Evolutionary conservation across 495 filamentous ascomycete species (phyloP).

Genomic region (Hypomontagnella monticulosa): DNA sequence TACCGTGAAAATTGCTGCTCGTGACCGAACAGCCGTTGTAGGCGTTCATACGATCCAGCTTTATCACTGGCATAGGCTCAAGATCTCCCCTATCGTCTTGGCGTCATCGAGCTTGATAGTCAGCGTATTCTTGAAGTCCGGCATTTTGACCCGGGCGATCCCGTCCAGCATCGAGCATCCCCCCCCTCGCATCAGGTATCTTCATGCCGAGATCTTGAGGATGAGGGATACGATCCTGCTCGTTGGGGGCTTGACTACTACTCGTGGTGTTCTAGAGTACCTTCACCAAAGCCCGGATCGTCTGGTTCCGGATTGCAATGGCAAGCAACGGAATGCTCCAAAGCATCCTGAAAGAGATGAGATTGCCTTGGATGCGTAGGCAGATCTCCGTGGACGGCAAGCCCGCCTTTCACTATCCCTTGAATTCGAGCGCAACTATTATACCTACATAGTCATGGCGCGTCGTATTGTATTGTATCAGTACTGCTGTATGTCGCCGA

Average conservation of each 20-base stretch:
- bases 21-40: constrained; percentile 53
- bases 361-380: constrained; percentile 55
- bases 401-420: constrained; percentile 57
- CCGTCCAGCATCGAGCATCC: constrained; percentile 54
- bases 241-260: neutral
- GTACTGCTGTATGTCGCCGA: constrained; percentile 59
- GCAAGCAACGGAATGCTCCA: constrained; percentile 50
- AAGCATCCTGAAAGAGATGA: constrained; percentile 52
- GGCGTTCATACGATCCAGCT: constrained; percentile 51
- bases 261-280: constrained; percentile 4
- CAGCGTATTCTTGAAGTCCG: constrained; percentile 60
- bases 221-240: constrained; percentile 53
- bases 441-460: constrained; percentile 54
- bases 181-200: constrained; percentile 56
- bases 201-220: constrained; percentile 62
- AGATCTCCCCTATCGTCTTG: constrained; percentile 57
- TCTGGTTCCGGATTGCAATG: constrained; percentile 57
- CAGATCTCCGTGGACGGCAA: constrained; percentile 51
- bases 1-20: constrained; percentile 55
- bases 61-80: constrained; percentile 53
- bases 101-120: constrained; percentile 58
- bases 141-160: constrained; percentile 56
- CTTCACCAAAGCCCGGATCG: constrained; percentile 52
- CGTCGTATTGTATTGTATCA: constrained; percentile 59
- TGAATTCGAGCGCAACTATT: constrained; percentile 58